Evolutionary conservation across 179 eudicot genomes (phyloP).

Genomic region (Heliamphora ciliata): DNA sequence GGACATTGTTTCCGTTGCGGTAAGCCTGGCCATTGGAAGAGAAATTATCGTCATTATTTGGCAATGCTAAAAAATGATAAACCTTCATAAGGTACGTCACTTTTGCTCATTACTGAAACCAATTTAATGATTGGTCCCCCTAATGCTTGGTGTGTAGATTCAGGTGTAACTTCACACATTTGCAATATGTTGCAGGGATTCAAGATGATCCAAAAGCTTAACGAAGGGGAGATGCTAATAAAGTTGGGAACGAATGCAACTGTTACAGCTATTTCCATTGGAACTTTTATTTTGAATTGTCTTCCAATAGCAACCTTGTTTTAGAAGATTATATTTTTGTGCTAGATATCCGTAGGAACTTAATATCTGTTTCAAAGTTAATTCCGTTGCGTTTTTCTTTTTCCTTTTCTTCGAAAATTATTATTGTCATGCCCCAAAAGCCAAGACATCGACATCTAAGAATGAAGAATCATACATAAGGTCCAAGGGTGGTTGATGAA

Average conservation of each 20-base stretch:
- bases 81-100: background rate
- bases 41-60: background rate
- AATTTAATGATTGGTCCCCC: background rate
- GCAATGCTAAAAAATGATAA: background rate
- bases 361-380: background rate
- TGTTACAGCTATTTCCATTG: background rate
- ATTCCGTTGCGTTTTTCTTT: background rate
- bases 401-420: no score
- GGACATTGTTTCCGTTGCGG: background rate
- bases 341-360: background rate
- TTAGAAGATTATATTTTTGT: background rate
- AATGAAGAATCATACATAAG: no score
- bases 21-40: background rate
- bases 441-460: no score
- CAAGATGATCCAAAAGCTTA: no score
- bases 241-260: background rate
- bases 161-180: background rate
- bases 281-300: background rate
- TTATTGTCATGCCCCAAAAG: no score
- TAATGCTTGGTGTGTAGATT: background rate
- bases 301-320: background rate
- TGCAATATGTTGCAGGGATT: no score
- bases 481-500: no score
- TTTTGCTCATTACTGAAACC: no score
- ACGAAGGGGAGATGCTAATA: no score